phyloP scores from a whole-genome alignment of 129 eudicot genomes.

The Pseudognaphalium luteoalbum region DNA sequence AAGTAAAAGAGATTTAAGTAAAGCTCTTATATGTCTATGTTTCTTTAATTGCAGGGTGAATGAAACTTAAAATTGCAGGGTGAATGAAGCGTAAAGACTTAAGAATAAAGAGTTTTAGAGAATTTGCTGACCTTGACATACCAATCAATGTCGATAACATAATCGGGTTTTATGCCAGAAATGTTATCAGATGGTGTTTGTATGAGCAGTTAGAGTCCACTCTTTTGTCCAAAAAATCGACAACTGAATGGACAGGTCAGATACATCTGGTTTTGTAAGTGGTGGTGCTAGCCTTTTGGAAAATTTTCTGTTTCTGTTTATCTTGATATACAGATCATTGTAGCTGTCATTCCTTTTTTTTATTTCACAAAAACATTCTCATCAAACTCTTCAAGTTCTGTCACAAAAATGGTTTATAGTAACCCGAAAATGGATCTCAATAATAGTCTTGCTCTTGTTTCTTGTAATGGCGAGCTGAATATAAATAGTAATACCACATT shows the following conservation, averaged over 20 bases:
- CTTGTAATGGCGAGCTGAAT: slow-evolving; percentile 44
- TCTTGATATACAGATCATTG: slow-evolving; percentile 45
- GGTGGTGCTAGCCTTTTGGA: slow-evolving; percentile 64
- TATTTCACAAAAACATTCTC: background rate
- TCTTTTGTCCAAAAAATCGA: background rate
- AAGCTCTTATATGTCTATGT: slow-evolving; percentile 21
- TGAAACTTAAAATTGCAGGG: slow-evolving; percentile 37
- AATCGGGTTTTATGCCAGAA: slow-evolving; percentile 44
- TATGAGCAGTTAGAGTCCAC: slow-evolving; percentile 11
- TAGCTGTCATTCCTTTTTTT: slow-evolving; percentile 10
- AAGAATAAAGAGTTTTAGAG: slow-evolving; percentile 37
- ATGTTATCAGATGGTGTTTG: slow-evolving; percentile 36
- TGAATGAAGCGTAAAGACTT: slow-evolving; percentile 52
- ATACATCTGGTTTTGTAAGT: slow-evolving; percentile 93
- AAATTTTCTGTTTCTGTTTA: slow-evolving; percentile 39
- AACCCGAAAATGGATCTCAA: slow-evolving; percentile 51
- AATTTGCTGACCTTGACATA: slow-evolving; percentile 23
- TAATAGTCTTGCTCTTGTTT: slow-evolving; percentile 42
- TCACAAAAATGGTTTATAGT: slow-evolving; percentile 37
- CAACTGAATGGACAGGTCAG: slow-evolving; percentile 74
- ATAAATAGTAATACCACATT: slow-evolving; percentile 60
- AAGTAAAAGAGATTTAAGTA: background rate
- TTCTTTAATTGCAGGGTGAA: slow-evolving; percentile 47
- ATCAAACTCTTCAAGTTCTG: slow-evolving; percentile 12
- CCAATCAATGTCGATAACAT: slow-evolving; percentile 29